Conservation (phyloP, 139 green algal genomes). For the Chlamydomonas incerta region DNA sequence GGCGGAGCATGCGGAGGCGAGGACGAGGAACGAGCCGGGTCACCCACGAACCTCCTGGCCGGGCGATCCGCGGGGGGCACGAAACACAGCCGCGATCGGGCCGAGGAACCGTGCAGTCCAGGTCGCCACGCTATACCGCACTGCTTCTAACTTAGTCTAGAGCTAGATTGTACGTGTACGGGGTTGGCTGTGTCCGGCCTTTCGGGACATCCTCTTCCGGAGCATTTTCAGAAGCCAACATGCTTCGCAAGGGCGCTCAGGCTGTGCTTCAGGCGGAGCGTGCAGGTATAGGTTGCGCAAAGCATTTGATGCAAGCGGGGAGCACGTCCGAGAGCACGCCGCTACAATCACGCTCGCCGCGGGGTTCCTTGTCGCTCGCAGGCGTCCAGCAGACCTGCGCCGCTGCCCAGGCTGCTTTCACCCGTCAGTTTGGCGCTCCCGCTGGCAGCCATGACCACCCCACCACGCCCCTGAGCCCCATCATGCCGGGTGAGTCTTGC, state of each 20-base stretch:
- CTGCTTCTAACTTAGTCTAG: no score
- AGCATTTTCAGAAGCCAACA: background rate
- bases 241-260: constrained; percentile 34
- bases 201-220: background rate
- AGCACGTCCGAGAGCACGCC: background rate
- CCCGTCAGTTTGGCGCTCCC: constrained; percentile 30
- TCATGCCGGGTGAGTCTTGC: constrained; percentile 43
- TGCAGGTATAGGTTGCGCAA: background rate
- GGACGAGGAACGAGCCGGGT: no score
- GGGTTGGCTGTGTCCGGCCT: background rate
- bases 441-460: constrained; percentile 6
- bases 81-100: no score
- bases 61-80: no score
- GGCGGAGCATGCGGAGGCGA: no score
- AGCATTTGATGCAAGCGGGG: background rate
- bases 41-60: no score
- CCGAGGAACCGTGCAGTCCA: background rate
- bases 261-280: constrained; percentile 26
- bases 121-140: no score
- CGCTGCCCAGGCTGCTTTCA: constrained; percentile 16
- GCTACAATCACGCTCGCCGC: background rate
- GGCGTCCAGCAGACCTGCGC: constrained; percentile 30
- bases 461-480: constrained; percentile 53
- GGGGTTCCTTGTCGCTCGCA: background rate
- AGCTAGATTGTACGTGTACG: no score